Conservation (phyloP, 164 flowering plant species). For the Akebia trifoliata region DNA sequence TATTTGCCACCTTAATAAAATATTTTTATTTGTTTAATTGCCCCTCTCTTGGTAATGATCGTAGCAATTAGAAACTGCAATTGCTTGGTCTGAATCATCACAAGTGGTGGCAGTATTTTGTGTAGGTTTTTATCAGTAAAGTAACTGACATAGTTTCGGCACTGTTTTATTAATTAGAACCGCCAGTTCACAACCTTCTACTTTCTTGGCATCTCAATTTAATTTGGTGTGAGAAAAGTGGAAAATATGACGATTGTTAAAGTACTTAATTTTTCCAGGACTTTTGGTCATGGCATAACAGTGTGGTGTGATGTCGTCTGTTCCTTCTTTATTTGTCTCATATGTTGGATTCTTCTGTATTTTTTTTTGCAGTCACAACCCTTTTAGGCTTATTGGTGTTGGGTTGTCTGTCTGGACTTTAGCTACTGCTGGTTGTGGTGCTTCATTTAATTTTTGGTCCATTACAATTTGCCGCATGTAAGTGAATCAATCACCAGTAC, state of each 20-base stretch:
- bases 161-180: not conserved
- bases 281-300: not conserved
- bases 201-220: not conserved
- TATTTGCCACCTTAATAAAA: too few relatives aligned
- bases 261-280: too few relatives aligned
- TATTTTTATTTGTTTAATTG: not conserved
- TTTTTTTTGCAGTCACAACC: conserved; percentile 63
- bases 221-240: too few relatives aligned
- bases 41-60: not conserved
- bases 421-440: conserved; percentile 76
- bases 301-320: not conserved
- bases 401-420: conserved; percentile 92
- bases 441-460: conserved; percentile 75
- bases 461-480: conserved; percentile 85
- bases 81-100: too few relatives aligned
- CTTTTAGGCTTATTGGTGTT: conserved; percentile 96
- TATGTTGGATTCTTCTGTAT: not conserved
- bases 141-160: not conserved
- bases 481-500: conserved; percentile 22
- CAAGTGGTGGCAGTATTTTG: too few relatives aligned
- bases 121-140: not conserved
- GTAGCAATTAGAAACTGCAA: not conserved
- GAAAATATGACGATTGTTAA: too few relatives aligned
- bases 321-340: not conserved
- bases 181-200: not conserved